These are phyloP conservation scores for Phytophthora multivora DNA, from an alignment of 352 stramenopile species.

Conservation along the genomic window DNA sequence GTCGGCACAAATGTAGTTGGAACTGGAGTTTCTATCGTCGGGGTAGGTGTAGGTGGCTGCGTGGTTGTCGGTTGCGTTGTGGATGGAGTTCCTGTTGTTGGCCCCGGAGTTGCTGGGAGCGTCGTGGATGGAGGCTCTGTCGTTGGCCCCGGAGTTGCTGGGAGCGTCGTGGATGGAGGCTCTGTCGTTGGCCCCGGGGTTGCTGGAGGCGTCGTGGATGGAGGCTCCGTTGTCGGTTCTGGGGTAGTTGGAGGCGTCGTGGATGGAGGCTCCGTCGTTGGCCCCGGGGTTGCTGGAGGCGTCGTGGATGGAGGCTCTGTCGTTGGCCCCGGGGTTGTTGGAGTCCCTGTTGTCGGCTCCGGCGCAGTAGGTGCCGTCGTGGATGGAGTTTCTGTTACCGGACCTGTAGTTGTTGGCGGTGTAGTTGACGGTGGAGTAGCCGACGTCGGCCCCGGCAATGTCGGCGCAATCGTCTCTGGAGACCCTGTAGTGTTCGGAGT, in stretches of 20 bases:
- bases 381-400: not conserved
- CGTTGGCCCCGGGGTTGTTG: not conserved
- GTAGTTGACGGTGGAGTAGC: conserved; percentile 2
- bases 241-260: not conserved
- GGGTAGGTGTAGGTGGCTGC: not conserved
- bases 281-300: not conserved
- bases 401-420: not conserved
- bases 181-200: conserved; percentile 1
- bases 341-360: not conserved
- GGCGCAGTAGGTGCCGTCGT: not conserved
- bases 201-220: not conserved
- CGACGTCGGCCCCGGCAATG: not conserved
- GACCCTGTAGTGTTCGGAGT: not conserved
- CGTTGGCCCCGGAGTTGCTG: not conserved
- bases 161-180: not conserved
- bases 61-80: too few relatives aligned
- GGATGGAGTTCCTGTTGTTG: not conserved
- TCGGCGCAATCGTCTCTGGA: not conserved
- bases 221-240: not conserved
- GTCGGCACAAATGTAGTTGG: not conserved
- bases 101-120: not conserved
- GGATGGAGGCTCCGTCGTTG: not conserved
- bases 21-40: not conserved
- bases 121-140: not conserved
- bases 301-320: conserved; percentile 1